Evolutionary conservation across 345 rosid genomes (phyloP).

Genomic region (Lepidium africanum): DNA sequence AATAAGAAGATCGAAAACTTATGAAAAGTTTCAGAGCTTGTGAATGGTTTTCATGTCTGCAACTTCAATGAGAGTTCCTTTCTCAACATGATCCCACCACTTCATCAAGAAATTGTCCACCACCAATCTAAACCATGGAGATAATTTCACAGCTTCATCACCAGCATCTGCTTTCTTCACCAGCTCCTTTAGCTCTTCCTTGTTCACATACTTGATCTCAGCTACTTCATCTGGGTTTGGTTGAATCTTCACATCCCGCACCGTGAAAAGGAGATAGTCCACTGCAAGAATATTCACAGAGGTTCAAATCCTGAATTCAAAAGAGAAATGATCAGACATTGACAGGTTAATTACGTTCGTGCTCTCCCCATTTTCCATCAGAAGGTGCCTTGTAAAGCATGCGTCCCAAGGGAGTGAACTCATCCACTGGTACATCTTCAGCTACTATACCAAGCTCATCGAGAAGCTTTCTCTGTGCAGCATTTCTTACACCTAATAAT

Average conservation of each 20-base stretch:
- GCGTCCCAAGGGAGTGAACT: slow-evolving; percentile 67
- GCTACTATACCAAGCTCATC: slow-evolving; percentile 90
- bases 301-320: not conserved
- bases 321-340: not conserved
- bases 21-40: slow-evolving; percentile 29
- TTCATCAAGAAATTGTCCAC: slow-evolving; percentile 89
- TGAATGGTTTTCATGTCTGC: slow-evolving; percentile 78
- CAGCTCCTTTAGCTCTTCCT: slow-evolving; percentile 73
- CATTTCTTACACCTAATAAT: slow-evolving; percentile 77
- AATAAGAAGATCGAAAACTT: not conserved
- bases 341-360: slow-evolving; percentile 54
- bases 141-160: slow-evolving; percentile 71
- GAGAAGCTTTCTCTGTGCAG: slow-evolving; percentile 92
- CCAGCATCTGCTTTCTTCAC: slow-evolving; percentile 85
- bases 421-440: slow-evolving; percentile 74
- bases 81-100: slow-evolving; percentile 93
- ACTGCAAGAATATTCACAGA: slow-evolving; percentile 42
- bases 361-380: slow-evolving; percentile 98
- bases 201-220: slow-evolving; percentile 62
- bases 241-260: slow-evolving; percentile 54
- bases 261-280: slow-evolving; percentile 81
- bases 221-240: slow-evolving; percentile 95
- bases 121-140: slow-evolving; percentile 95
- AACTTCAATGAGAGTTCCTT: slow-evolving; percentile 58
- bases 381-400: slow-evolving; percentile 95